Conservation (phyloP, 768 basidiomycete genomes). For the Rhodosporidiobolus odoratus region DNA sequence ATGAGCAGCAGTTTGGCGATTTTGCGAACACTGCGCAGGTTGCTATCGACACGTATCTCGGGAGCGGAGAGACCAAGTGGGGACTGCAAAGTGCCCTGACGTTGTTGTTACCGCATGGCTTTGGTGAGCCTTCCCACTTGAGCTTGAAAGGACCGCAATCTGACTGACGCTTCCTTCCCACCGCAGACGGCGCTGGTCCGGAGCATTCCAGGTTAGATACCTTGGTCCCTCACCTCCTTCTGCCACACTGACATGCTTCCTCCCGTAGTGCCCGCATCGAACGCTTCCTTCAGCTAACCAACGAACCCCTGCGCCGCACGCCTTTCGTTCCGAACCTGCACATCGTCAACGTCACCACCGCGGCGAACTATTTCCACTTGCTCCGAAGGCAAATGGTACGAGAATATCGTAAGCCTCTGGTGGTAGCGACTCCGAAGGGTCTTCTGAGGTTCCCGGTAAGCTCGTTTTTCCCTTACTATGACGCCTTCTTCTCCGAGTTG, state of each 20-base stretch:
- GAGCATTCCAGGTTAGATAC: constrained; percentile 64
- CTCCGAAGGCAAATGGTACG: constrained; percentile 77
- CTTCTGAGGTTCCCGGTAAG: constrained; percentile 66
- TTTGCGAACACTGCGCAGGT: constrained; percentile 90
- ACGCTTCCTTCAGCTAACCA: constrained; percentile 84
- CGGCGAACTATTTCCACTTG: constrained; percentile 88
- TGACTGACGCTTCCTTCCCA: constrained; percentile 52
- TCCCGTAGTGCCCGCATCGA: constrained; percentile 63
- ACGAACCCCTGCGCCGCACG: constrained; percentile 57
- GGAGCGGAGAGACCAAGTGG: constrained; percentile 89
- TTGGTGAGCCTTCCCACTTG: too few relatives aligned
- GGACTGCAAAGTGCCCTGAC: constrained; percentile 82
- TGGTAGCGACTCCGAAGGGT: constrained; percentile 79
- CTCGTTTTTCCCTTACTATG: too few relatives aligned
- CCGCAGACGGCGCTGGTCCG: constrained; percentile 84
- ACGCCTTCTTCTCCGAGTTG: neutral
- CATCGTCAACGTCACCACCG: constrained; percentile 80
- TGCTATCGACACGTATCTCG: constrained; percentile 81
- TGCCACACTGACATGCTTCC: neutral
- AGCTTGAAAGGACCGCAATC: too few relatives aligned
- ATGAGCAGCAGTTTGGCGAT: constrained; percentile 82
- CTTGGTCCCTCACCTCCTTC: neutral
- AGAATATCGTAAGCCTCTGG: constrained; percentile 78
- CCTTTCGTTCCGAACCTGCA: constrained; percentile 57
- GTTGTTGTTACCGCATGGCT: constrained; percentile 76